phyloP scores from a whole-genome alignment of 345 rosid species.

The Hibiscus syriacus region DNA sequence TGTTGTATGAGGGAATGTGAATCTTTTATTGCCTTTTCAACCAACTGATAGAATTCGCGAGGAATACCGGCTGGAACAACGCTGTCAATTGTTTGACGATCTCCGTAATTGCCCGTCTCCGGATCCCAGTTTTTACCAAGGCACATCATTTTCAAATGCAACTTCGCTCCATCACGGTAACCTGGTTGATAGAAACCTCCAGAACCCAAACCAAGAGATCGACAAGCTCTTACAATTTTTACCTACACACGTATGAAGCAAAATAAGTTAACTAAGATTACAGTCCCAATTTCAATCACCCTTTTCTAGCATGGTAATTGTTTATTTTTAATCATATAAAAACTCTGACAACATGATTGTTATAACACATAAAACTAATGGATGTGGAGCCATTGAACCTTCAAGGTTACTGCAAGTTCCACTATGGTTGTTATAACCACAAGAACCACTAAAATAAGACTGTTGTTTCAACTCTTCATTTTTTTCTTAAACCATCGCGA shows the following conservation, averaged over 20 bases:
- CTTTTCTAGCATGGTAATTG: neutral
- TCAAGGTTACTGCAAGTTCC: neutral
- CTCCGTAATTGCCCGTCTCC: constrained; percentile 44
- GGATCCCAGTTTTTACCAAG: too few species aligned
- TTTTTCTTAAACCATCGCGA: neutral
- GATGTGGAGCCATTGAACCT: too few species aligned
- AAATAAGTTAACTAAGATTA: neutral
- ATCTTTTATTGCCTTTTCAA: constrained; percentile 44
- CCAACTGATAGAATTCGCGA: too few species aligned
- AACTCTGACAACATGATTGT: neutral
- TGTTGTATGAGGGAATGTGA: constrained; percentile 31
- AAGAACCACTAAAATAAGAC: neutral
- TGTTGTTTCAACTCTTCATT: neutral
- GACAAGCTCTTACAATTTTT: constrained; percentile 52
- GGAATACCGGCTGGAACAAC: constrained; percentile 53
- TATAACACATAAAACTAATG: too few species aligned
- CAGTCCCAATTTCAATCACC: neutral
- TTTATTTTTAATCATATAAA: neutral
- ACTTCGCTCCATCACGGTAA: too few species aligned
- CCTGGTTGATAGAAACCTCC: too few species aligned
- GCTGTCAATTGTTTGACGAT: constrained; percentile 38
- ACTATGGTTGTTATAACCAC: neutral
- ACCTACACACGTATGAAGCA: constrained; percentile 28
- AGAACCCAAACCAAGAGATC: constrained; percentile 50
- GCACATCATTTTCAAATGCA: too few species aligned